Evolutionary conservation across 371 early-diverging fungal species (phyloP), one percentile per base, ranked within the genome.

Genomic region (Nematocida sp.): DNA sequence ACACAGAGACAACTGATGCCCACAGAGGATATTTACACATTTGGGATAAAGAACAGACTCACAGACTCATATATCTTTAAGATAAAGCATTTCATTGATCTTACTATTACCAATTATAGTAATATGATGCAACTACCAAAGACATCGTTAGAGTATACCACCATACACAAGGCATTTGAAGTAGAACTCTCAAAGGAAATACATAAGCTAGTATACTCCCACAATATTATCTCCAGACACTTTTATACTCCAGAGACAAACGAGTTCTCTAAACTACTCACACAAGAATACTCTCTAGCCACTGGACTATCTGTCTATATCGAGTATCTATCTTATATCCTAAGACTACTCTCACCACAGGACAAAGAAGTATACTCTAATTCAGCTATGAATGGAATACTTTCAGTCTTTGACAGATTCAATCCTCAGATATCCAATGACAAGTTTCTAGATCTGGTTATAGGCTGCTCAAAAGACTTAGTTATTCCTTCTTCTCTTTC

Each of bases 361-460:
- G 65, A 65, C 29, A 27, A 27, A 13, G 3, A n/a, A 7, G 25
- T 11, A 51, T 65, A 65, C 53, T 65, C 65, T 32, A 13, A n/a
- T 31, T 52, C 52, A 27, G 55, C 40, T 17, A 53, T 65, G 65
- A 53, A 46, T 0, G 45, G 32, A 3, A 43, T 65, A 2, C 7
- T 15, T 11, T 54, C 54, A 19, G 53, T 54, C 5, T 34, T 25
- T 35, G 65, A 54, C 5, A 52, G 53, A 21, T 15, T 31, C 53
- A 54, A 65, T 46, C 35, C 43, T 21, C 45, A 29, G 21, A 7
- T 65, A 2, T 21, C 54, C 17, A 53, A 54, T 52, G 45, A 37
- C 19, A 55, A 65, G 53, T 65, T 65, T 34, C 47, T 65, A 2
- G 53, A 65, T 11, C 55, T 65, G 34, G 54, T 55, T 17, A 53